Conservation (phyloP, 2,329 filamentous ascomycete species). For the Sporothrix luriei region DNA sequence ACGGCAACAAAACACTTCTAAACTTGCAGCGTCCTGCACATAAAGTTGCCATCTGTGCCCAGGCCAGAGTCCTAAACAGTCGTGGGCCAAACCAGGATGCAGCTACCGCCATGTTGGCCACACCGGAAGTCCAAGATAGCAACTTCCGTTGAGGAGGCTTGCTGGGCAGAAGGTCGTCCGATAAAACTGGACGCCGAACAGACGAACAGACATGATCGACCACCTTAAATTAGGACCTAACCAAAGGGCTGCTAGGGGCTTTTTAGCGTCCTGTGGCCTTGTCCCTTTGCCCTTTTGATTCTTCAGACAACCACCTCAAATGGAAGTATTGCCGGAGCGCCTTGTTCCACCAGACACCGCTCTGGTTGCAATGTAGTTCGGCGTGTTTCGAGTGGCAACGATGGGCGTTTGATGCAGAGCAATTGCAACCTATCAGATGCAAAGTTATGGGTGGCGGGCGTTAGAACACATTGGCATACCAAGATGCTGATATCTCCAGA, state of each 20-base stretch:
- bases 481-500: background rate
- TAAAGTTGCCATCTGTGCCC: no score
- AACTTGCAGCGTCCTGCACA: no score
- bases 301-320: background rate
- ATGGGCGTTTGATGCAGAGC: background rate
- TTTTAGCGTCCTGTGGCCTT: background rate
- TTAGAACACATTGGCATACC: no score
- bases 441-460: no score
- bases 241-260: background rate
- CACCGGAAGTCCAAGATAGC: no score
- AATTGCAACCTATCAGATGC: no score
- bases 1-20: no score
- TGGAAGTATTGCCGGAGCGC: background rate
- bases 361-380: background rate
- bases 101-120: no score
- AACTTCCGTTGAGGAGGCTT: no score
- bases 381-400: background rate
- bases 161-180: background rate
- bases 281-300: background rate
- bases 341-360: constrained; percentile 25
- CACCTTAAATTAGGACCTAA: constrained; percentile 8
- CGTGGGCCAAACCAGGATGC: no score
- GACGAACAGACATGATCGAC: constrained; percentile 11
- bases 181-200: background rate
- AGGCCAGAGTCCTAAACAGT: no score